Evolutionary conservation across 495 filamentous ascomycete species (phyloP).

Genomic region (Talaromyces nanjingensis): DNA sequence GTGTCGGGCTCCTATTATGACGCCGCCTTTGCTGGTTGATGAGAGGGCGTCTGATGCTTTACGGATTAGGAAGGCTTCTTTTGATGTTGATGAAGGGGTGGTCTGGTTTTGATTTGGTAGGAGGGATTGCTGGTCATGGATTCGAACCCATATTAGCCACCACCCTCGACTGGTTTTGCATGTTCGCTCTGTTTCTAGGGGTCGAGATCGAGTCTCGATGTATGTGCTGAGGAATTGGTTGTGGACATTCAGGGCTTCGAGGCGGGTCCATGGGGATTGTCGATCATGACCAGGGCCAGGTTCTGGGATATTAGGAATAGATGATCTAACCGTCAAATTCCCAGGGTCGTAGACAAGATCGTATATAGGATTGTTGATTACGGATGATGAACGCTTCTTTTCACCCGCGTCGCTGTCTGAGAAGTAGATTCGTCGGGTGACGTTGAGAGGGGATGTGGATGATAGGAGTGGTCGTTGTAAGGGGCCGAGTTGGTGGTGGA

Average conservation of each 20-base stretch:
- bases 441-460: constrained; percentile 54
- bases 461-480: constrained; percentile 63
- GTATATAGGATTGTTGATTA: constrained; percentile 53
- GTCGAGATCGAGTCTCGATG: constrained; percentile 48
- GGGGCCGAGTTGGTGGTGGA: constrained; percentile 76
- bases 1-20: constrained; percentile 11
- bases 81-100: too few species aligned
- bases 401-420: constrained; percentile 1
- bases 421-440: constrained; percentile 37
- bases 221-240: constrained; percentile 75
- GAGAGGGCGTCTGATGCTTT: constrained; percentile 61
- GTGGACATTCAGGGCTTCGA: constrained; percentile 89
- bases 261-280: constrained; percentile 55
- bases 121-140: constrained; percentile 34
- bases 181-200: constrained; percentile 70
- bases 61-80: constrained; percentile 74
- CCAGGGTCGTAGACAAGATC: constrained; percentile 82
- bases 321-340: constrained; percentile 69
- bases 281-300: constrained; percentile 22
- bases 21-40: constrained; percentile 7
- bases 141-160: constrained; percentile 93
- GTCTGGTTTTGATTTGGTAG: too few species aligned
- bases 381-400: constrained; percentile 11
- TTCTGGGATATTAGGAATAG: constrained; percentile 84
- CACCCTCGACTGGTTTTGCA: constrained; percentile 87